Percentiles rank a stretch among this genome's conserved stretches.
These are phyloP conservation scores for Metschnikowia proteae DNA, from an alignment of 805 yeast genomes.

Conservation along the genomic window DNA sequence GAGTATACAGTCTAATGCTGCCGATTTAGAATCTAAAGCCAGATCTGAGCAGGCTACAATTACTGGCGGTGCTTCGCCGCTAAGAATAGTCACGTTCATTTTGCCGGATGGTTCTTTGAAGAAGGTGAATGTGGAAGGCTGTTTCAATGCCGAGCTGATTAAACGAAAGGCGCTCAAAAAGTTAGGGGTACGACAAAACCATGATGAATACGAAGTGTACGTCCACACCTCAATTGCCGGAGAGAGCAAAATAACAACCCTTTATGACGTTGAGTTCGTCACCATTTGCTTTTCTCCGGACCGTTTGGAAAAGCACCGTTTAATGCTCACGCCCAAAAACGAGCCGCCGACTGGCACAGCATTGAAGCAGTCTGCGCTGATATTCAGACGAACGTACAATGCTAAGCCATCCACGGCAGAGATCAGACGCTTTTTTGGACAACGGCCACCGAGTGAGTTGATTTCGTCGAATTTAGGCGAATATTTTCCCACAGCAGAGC, in stretches of 20 bases:
- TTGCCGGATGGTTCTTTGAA: slow-evolving; percentile 70
- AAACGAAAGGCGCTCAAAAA: slow-evolving; percentile 64
- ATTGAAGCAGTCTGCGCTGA: slow-evolving; percentile 49
- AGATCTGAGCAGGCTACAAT: not conserved
- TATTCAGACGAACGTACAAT: slow-evolving; percentile 24
- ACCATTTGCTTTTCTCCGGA: slow-evolving; percentile 77
- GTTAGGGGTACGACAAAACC: slow-evolving; percentile 44
- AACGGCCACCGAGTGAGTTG: slow-evolving; percentile 89
- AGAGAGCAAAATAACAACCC: slow-evolving; percentile 31
- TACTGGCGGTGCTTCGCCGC: slow-evolving; percentile 4
- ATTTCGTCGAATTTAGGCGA: slow-evolving; percentile 87
- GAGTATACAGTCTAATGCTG: not conserved
- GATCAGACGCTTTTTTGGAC: slow-evolving; percentile 63
- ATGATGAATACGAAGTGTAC: slow-evolving; percentile 58
- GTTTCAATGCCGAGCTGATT: slow-evolving; percentile 76
- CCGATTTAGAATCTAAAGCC: not conserved
- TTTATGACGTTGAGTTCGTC: slow-evolving; percentile 77
- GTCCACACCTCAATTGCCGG: slow-evolving; percentile 36
- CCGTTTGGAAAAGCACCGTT: slow-evolving; percentile 63
- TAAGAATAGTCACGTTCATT: slow-evolving; percentile 56
- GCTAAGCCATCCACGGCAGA: slow-evolving; percentile 18
- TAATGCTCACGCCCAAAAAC: slow-evolving; percentile 60
- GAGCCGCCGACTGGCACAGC: slow-evolving; percentile 64
- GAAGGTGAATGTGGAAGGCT: slow-evolving; percentile 67
- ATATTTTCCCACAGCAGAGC: slow-evolving; percentile 83